Conservation (phyloP, 805 yeast genomes). For the Kodamaea neixiangensis region DNA sequence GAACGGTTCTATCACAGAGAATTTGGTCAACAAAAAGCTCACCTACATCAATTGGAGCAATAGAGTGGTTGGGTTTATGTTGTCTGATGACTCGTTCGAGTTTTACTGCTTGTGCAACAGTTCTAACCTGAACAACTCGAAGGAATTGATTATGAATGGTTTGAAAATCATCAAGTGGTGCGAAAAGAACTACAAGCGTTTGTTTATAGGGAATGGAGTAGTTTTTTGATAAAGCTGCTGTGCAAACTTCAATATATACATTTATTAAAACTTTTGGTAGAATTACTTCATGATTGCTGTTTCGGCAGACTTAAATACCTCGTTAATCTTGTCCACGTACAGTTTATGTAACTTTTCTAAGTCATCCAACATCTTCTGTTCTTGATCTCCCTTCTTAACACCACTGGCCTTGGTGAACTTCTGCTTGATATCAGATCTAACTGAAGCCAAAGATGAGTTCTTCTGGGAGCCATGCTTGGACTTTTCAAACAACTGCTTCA, state of each 20-base stretch:
- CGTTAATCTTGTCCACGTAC: constrained; percentile 58
- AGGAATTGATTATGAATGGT: constrained; percentile 60
- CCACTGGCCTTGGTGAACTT: constrained; percentile 55
- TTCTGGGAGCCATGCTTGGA: constrained; percentile 51
- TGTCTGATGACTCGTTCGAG: constrained; percentile 34
- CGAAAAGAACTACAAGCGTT: constrained; percentile 62
- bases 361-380: constrained; percentile 55
- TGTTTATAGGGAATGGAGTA: constrained; percentile 77
- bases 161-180: constrained; percentile 75
- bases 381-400: constrained; percentile 47
- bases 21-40: constrained; percentile 35
- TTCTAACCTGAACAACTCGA: constrained; percentile 46
- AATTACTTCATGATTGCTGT: constrained; percentile 34
- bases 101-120: constrained; percentile 45
- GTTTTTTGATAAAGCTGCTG: constrained; percentile 31
- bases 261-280: neutral
- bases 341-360: constrained; percentile 72
- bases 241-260: too few species aligned
- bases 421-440: constrained; percentile 55
- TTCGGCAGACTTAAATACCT: constrained; percentile 26
- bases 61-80: constrained; percentile 38
- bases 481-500: constrained; percentile 68
- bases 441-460: constrained; percentile 46
- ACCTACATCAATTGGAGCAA: constrained; percentile 33
- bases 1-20: constrained; percentile 22